A percentile compares a stretch with the other conserved stretches of the same genome.
Conservation (phyloP, 1,284 basidiomycete species). For the Leccinum pachyderme region DNA sequence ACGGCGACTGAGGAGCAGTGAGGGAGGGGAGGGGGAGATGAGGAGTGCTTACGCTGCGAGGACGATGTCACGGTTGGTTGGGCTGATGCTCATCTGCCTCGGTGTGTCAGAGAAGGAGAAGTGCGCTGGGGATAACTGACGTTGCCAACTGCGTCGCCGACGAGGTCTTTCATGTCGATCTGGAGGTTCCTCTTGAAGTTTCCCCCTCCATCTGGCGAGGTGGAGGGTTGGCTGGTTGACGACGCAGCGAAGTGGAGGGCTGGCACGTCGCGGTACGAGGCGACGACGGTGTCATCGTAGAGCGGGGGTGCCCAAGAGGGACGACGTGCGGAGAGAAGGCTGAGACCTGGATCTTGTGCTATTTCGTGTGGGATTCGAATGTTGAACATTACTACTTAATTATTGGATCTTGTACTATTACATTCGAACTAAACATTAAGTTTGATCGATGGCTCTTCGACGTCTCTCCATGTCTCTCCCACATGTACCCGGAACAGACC, state of each 20-base stretch:
- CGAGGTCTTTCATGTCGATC: slow-evolving; percentile 74
- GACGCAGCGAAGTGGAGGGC: slow-evolving; percentile 20
- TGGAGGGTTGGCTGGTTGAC: slow-evolving; percentile 22
- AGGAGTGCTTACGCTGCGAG: slow-evolving; percentile 63
- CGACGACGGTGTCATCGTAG: slow-evolving; percentile 22
- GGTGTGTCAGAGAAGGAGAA: slow-evolving; percentile 4
- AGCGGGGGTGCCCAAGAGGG: slow-evolving; percentile 36
- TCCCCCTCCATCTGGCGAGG: slow-evolving; percentile 53
- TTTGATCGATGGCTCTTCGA: neutral
- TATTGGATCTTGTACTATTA: no score
- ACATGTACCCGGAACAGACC: slow-evolving; percentile 64
- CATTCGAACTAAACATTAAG: no score
- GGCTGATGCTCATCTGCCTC: slow-evolving; percentile 76
- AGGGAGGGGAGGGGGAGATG: neutral
- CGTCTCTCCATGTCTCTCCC: slow-evolving; percentile 25
- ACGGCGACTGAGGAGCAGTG: slow-evolving; percentile 57
- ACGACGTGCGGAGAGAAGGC: slow-evolving; percentile 33
- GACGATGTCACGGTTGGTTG: slow-evolving; percentile 74
- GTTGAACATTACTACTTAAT: neutral
- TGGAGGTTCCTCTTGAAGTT: slow-evolving; percentile 57
- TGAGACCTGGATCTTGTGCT: slow-evolving; percentile 23
- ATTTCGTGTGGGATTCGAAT: neutral
- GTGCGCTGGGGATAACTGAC: slow-evolving; percentile 41
- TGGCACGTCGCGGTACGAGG: slow-evolving; percentile 33
- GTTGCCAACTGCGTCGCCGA: slow-evolving; percentile 81